Evolutionary conservation across 495 filamentous ascomycete species (phyloP).

Genomic region (Daldinia childiae): DNA sequence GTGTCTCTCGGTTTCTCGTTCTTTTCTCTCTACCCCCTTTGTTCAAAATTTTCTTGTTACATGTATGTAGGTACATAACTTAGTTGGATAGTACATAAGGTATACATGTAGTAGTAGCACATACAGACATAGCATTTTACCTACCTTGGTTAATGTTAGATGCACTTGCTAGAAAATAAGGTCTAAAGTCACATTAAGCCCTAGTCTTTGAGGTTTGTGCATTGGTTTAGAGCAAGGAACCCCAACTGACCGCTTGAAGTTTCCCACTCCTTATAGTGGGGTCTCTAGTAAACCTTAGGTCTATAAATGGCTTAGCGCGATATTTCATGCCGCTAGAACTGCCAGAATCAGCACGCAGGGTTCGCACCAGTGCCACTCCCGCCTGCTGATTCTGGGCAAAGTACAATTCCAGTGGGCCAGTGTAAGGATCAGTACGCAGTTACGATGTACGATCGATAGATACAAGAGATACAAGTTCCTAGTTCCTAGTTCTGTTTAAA

Average conservation of each 20-base stretch:
- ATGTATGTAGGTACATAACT: not conserved
- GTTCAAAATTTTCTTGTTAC: not conserved
- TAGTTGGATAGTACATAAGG: not conserved
- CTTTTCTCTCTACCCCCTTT: not conserved
- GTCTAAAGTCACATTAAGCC: constrained; percentile 10
- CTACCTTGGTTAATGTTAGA: not conserved
- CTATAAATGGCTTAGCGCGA: constrained; percentile 27
- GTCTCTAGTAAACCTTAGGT: constrained; percentile 13
- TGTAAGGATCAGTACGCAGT: constrained; percentile 6
- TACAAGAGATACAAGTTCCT: constrained; percentile 4
- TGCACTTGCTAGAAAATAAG: not conserved
- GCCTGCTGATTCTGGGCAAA: constrained; percentile 29
- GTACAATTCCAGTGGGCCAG: not conserved
- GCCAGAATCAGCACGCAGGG: constrained; percentile 40
- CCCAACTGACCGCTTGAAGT: constrained; percentile 47
- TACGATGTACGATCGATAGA: constrained; percentile 5
- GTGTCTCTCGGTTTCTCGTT: not conserved
- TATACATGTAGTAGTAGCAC: not conserved
- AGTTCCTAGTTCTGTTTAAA: not conserved
- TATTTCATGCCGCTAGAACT: constrained; percentile 31
- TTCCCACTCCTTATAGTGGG: constrained; percentile 40
- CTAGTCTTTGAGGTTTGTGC: constrained; percentile 1
- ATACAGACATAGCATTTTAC: not conserved
- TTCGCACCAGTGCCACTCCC: constrained; percentile 41
- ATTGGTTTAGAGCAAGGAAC: constrained; percentile 27